Evolutionary conservation across 768 basidiomycete species (phyloP).

Genomic region (Ramaria sp.): DNA sequence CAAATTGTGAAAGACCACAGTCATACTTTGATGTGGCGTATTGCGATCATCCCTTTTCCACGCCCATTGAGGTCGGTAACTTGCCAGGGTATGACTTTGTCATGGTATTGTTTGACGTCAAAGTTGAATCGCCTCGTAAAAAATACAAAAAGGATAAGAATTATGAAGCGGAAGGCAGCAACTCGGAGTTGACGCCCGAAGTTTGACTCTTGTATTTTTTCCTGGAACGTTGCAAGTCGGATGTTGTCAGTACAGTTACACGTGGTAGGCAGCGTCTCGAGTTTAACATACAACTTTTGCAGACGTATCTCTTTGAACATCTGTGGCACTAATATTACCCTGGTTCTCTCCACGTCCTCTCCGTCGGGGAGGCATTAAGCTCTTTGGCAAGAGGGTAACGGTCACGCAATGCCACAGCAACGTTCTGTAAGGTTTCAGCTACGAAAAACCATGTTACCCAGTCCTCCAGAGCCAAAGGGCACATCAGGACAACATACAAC

Average conservation of each 20-base stretch:
- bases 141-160: not conserved
- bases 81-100: constrained; percentile 18
- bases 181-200: not conserved
- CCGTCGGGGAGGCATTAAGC: not conserved
- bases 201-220: not conserved
- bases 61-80: constrained; percentile 43
- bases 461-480: not conserved
- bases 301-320: not conserved
- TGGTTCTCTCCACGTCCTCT: not conserved
- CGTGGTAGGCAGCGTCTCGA: not conserved
- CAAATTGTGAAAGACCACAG: not conserved
- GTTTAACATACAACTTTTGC: not conserved
- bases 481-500: not conserved
- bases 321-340: not conserved
- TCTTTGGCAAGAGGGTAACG: not conserved
- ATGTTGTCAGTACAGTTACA: not conserved
- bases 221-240: no score
- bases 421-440: not conserved
- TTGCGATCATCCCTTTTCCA: constrained; percentile 45
- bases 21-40: constrained; percentile 38
- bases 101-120: not conserved
- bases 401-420: not conserved
- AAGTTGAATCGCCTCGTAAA: not conserved
- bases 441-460: not conserved
- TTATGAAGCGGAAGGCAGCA: not conserved